Base-by-base conservation (phyloP, 164 flowering plant genomes). In the Sextonia rubra region DNA sequence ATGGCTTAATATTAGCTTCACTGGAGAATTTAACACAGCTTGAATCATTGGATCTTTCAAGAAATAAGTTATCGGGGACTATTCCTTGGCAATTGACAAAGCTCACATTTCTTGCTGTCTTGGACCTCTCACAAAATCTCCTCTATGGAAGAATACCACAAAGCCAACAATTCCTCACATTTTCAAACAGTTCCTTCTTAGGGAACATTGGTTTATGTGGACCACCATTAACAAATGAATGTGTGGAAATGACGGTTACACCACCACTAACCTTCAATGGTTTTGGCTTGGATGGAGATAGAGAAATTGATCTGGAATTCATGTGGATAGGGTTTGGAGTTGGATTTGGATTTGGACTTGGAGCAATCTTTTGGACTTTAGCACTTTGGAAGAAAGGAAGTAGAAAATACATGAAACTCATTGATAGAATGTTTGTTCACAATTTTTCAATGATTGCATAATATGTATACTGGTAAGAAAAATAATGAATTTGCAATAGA, bases 181-280 rank as follows among this genome's bases (percentile, higher is more conserved):
- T 66, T 24, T 3, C 48, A 11, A 12, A 44, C 1, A 12, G 17
- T 18, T 66, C 52, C 18, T 66, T 32, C 23, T 0, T 11, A n/a
- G 69, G 18, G 23, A 66, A 66, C 3, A 32, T 1, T 22, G 69
- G 55, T 32, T 66, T 66, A 66, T 66, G 69, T 66, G 69, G 69
- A 32, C 23, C 15, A 6, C 69, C 69, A 8, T 18, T 66, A 66
- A 8, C 69, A 0, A 44, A 12, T 12, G n/a, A 29, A 29, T 66
- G 69, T 32, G 8, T 0, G 14, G 1, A 64, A 3, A 6, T 2
- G 3, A 14, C 1, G 2, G 27, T 15, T 3, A n/a, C n/a, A n/a
- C 64, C 64, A 2, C 11, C 26, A 23, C 64, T 29, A 23, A 22
- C 27, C 3, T 23, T 22, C 4, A 1, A 62, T 23, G 44, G 44